Evolutionary conservation across 2,329 filamentous ascomycete species (phyloP).

Genomic region (Exophiala bonariae): DNA sequence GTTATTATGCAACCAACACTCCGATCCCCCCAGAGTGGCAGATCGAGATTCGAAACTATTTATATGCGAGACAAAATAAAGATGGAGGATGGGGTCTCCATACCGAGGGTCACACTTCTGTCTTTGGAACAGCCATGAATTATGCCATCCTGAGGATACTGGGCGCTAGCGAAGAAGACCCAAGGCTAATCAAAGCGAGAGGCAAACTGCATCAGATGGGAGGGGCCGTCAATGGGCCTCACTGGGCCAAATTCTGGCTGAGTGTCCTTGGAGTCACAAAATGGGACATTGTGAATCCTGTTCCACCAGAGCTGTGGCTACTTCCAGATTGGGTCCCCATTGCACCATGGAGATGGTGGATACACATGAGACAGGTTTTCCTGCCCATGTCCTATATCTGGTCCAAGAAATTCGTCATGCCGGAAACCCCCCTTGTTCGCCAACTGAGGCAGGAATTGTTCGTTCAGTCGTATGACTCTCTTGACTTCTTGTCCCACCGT

Average conservation of each 20-base stretch:
- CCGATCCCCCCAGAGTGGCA: constrained; percentile 77
- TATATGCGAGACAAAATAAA: constrained; percentile 79
- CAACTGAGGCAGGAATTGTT: constrained; percentile 80
- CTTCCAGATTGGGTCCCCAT: constrained; percentile 88
- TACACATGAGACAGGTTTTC: constrained; percentile 97
- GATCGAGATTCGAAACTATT: constrained; percentile 88
- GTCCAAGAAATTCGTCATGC: constrained; percentile 77
- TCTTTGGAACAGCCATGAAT: constrained; percentile 87
- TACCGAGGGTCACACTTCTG: constrained; percentile 88
- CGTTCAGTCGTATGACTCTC: constrained; percentile 71
- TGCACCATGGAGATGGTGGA: constrained; percentile 94
- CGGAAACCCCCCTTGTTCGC: constrained; percentile 71
- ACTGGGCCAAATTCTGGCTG: constrained; percentile 98
- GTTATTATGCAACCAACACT: constrained; percentile 87
- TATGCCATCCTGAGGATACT: constrained; percentile 79
- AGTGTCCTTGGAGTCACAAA: constrained; percentile 76
- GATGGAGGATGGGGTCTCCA: constrained; percentile 98
- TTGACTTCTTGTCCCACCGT: constrained; percentile 74
- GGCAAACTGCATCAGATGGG: constrained; percentile 80
- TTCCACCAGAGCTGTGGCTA: constrained; percentile 91
- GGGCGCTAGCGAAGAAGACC: constrained; percentile 80
- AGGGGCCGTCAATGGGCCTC: constrained; percentile 78
- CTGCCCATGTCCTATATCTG: constrained; percentile 88
- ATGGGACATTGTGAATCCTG: constrained; percentile 93
- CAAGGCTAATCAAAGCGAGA: constrained; percentile 81